Percentiles rank a stretch among this genome's conserved stretches.
Conservation (phyloP, 2,329 filamentous ascomycete genomes). For the Fusarium virguliforme region DNA sequence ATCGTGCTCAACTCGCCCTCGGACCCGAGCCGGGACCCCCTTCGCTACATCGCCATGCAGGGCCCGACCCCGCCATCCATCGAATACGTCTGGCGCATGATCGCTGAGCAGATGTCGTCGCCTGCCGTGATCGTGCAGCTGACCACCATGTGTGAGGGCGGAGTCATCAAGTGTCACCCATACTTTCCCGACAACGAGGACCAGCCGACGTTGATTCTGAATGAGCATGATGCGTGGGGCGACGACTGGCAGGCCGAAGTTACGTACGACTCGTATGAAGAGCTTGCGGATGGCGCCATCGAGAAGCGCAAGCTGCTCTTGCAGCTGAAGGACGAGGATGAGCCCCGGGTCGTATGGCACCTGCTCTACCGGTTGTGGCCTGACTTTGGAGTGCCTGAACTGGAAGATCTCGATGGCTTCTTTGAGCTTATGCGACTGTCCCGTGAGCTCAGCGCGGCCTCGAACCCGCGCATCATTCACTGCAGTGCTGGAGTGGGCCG, state of each 20-base stretch:
- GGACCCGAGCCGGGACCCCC: slow-evolving; percentile 57
- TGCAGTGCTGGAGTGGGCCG: slow-evolving; percentile 95
- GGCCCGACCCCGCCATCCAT: slow-evolving; percentile 85
- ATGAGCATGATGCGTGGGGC: slow-evolving; percentile 75
- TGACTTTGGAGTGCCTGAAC: slow-evolving; percentile 86
- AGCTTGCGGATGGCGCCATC: slow-evolving; percentile 70
- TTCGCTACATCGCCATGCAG: slow-evolving; percentile 91
- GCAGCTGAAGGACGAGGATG: slow-evolving; percentile 63
- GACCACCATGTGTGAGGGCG: slow-evolving; percentile 86
- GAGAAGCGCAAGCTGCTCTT: slow-evolving; percentile 83
- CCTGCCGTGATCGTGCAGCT: slow-evolving; percentile 94
- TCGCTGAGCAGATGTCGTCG: slow-evolving; percentile 81
- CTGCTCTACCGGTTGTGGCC: slow-evolving; percentile 91
- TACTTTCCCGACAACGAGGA: slow-evolving; percentile 82
- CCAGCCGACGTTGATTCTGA: slow-evolving; percentile 70
- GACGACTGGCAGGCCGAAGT: slow-evolving; percentile 80
- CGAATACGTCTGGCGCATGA: slow-evolving; percentile 95
- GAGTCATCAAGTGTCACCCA: slow-evolving; percentile 86
- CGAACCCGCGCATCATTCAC: slow-evolving; percentile 82
- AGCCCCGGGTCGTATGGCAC: slow-evolving; percentile 80
- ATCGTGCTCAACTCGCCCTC: slow-evolving; percentile 69
- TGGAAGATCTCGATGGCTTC: slow-evolving; percentile 77
- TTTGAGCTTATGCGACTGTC: slow-evolving; percentile 80
- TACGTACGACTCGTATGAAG: slow-evolving; percentile 75
- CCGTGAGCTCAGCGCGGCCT: slow-evolving; percentile 68